Evolutionary conservation across 1,284 basidiomycete species (phyloP).

Genomic region (Clitocybe nebularis): DNA sequence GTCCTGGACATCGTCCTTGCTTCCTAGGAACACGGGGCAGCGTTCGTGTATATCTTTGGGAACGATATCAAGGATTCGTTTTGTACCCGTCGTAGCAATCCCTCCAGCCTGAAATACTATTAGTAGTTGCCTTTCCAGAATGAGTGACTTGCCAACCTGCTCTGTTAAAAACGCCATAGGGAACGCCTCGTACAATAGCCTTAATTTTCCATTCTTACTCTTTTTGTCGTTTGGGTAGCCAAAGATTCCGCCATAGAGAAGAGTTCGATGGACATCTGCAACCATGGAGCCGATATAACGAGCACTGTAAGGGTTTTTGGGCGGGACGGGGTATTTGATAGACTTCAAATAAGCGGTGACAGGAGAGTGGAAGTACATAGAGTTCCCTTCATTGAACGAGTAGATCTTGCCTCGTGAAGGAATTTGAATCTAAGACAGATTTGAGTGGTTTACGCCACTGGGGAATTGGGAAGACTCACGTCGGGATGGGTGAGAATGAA

Average conservation of each 20-base stretch:
- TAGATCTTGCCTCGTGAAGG: slow-evolving; percentile 97
- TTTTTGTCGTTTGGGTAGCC: slow-evolving; percentile 99
- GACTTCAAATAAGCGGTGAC: slow-evolving; percentile 87
- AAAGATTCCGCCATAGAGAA: slow-evolving; percentile 98
- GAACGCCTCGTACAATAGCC: slow-evolving; percentile 97
- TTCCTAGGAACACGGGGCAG: slow-evolving; percentile 92
- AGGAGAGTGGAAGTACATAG: slow-evolving; percentile 89
- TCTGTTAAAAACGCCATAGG: slow-evolving; percentile 98
- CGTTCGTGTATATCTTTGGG: slow-evolving; percentile 92
- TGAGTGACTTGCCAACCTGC: slow-evolving; percentile 52
- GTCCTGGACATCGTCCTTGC: slow-evolving; percentile 92
- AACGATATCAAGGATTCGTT: slow-evolving; percentile 89
- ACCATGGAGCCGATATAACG: slow-evolving; percentile 99
- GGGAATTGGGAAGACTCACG: slow-evolving; percentile 38
- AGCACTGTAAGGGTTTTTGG: slow-evolving; percentile 83
- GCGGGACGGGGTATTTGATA: slow-evolving; percentile 85
- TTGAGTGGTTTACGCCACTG: slow-evolving; percentile 1
- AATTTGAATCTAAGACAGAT: slow-evolving; percentile 71
- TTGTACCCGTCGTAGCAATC: slow-evolving; percentile 89
- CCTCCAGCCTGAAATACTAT: slow-evolving; percentile 75
- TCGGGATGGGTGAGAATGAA: slow-evolving; percentile 99
- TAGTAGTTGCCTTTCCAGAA: not conserved
- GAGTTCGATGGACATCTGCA: slow-evolving; percentile 93
- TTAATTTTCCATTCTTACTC: slow-evolving; percentile 92
- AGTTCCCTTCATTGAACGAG: slow-evolving; percentile 99